Conservation (phyloP, 495 filamentous ascomycete genomes). For the Opeltia flavorubescens region DNA sequence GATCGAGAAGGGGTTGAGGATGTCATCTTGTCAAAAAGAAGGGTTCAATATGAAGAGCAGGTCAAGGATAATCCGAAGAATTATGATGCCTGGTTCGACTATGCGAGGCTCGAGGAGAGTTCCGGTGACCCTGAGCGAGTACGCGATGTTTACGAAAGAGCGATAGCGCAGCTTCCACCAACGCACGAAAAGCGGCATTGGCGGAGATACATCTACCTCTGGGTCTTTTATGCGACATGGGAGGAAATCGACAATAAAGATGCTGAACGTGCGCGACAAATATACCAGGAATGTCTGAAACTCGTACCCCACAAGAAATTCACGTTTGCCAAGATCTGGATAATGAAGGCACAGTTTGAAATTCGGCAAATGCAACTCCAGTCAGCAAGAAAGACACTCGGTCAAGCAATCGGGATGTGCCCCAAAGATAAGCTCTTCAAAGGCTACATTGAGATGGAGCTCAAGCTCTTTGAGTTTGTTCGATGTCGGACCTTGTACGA, state of each 20-base stretch:
- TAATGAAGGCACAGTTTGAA: slow-evolving; percentile 86
- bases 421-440: slow-evolving; percentile 93
- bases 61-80: slow-evolving; percentile 85
- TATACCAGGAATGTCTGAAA: slow-evolving; percentile 78
- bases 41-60: slow-evolving; percentile 89
- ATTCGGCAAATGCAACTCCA: slow-evolving; percentile 71
- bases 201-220: slow-evolving; percentile 93
- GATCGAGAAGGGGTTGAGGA: slow-evolving; percentile 90
- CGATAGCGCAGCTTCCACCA: slow-evolving; percentile 90
- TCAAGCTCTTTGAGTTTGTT: slow-evolving; percentile 81
- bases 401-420: slow-evolving; percentile 80
- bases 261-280: slow-evolving; percentile 64
- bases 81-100: slow-evolving; percentile 96
- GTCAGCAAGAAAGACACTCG: slow-evolving; percentile 72
- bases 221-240: slow-evolving; percentile 93
- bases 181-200: slow-evolving; percentile 96
- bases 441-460: slow-evolving; percentile 82
- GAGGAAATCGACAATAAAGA: slow-evolving; percentile 81
- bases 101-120: slow-evolving; percentile 77
- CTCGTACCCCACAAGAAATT: slow-evolving; percentile 92
- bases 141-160: slow-evolving; percentile 86
- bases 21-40: slow-evolving; percentile 82
- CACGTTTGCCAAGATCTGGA: slow-evolving; percentile 94
- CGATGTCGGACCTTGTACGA: slow-evolving; percentile 84
- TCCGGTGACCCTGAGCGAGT: slow-evolving; percentile 67